Conservation (phyloP, 2,329 filamentous ascomycete species). For the Fusarium odoratissimum region DNA sequence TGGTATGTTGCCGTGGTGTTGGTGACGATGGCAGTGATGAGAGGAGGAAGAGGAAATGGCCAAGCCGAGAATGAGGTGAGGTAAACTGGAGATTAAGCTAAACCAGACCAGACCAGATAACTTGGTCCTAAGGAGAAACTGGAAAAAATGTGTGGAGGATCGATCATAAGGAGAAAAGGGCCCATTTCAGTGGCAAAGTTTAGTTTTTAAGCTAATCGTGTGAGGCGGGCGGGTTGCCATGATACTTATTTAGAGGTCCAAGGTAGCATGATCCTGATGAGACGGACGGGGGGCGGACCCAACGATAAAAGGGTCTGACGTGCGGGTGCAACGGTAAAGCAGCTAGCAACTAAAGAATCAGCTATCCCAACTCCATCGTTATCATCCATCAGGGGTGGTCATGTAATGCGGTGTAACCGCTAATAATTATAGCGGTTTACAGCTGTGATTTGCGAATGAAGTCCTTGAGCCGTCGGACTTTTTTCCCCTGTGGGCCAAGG, state of each 20-base stretch:
- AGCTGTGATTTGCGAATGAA: slow-evolving; percentile 30
- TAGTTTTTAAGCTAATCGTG: slow-evolving; percentile 4
- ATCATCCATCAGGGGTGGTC: slow-evolving; percentile 9
- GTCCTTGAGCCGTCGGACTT: slow-evolving; percentile 5
- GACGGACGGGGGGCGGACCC: not conserved
- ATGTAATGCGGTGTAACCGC: not conserved
- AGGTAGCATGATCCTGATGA: slow-evolving; percentile 11
- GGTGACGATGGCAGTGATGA: not conserved
- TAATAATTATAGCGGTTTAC: not conserved
- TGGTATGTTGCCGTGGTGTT: not conserved
- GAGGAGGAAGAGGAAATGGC: not conserved
- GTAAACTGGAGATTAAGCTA: slow-evolving; percentile 2
- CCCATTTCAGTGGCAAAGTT: slow-evolving; percentile 31
- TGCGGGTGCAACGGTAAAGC: slow-evolving; percentile 3
- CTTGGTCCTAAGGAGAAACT: slow-evolving; percentile 3
- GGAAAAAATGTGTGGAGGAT: not conserved
- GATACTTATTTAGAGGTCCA: not conserved
- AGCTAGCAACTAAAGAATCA: not conserved
- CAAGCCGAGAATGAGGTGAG: not conserved
- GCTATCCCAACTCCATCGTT: not conserved
- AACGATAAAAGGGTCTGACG: slow-evolving; percentile 3
- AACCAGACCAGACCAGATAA: slow-evolving; percentile 2
- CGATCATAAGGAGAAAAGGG: not conserved
- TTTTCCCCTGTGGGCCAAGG: slow-evolving; percentile 14
- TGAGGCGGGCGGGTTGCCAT: not conserved